These are phyloP conservation scores for Rutidosis leptorrhynchoides DNA, from an alignment of 129 eudicot genomes.

Conservation along the genomic window DNA sequence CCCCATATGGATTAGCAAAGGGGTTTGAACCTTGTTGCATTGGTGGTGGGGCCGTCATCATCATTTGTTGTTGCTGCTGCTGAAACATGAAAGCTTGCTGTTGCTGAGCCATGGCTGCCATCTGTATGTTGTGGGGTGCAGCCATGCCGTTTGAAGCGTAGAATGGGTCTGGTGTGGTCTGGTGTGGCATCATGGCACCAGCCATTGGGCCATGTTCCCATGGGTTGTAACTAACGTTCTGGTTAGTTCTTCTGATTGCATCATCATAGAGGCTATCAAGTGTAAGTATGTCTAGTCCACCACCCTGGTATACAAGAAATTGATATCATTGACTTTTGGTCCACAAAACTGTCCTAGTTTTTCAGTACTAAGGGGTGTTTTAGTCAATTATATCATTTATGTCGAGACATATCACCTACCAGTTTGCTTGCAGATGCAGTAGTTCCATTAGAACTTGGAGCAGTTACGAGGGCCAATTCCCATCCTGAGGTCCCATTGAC, in stretches of 20 bases:
- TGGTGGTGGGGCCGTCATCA: conserved; percentile 64
- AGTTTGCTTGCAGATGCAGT: conserved; percentile 35
- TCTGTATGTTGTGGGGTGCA: conserved; percentile 70
- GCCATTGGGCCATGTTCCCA: conserved; percentile 60
- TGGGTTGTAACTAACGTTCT: conserved; percentile 44
- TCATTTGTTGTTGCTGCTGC: conserved; percentile 64
- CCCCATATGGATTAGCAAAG: conserved; percentile 53
- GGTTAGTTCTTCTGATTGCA: conserved; percentile 43
- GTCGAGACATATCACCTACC: conserved; percentile 21
- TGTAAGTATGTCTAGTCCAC: conserved; percentile 48
- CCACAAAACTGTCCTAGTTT: background rate
- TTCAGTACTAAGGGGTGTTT: background rate
- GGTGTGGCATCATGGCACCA: conserved; percentile 53
- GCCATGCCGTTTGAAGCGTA: conserved; percentile 63
- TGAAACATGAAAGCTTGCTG: conserved; percentile 68
- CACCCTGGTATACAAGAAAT: conserved; percentile 35
- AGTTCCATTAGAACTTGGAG: conserved; percentile 36
- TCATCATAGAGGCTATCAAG: conserved; percentile 53
- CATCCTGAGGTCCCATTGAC: conserved; percentile 47
- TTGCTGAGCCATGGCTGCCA: conserved; percentile 82
- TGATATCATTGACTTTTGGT: background rate
- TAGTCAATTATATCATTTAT: background rate
- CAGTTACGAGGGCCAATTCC: conserved; percentile 62
- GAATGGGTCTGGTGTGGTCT: conserved; percentile 64
- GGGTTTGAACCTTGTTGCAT: conserved; percentile 56